Evolutionary conservation across 345 rosid species (phyloP).

Genomic region (Populus tremula): DNA sequence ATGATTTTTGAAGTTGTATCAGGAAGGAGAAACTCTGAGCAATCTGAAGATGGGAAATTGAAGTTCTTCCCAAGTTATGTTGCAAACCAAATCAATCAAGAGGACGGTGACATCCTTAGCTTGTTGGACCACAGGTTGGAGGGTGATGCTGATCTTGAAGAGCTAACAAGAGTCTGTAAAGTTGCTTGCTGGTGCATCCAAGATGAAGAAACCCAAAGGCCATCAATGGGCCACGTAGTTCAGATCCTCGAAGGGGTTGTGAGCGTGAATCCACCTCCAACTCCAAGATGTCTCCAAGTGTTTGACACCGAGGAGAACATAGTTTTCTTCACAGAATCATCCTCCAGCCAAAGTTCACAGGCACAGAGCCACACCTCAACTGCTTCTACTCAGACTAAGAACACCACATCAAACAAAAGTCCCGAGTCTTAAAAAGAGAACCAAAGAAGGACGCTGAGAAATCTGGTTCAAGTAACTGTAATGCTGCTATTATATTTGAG

Average conservation of each 20-base stretch:
- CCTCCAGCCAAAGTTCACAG: slow-evolving; percentile 39
- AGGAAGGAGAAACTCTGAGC: slow-evolving; percentile 71
- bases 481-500: not conserved
- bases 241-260: slow-evolving; percentile 74
- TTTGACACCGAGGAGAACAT: slow-evolving; percentile 34
- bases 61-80: slow-evolving; percentile 63
- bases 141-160: slow-evolving; percentile 46
- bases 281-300: slow-evolving; percentile 60
- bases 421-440: slow-evolving; percentile 11
- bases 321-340: slow-evolving; percentile 48
- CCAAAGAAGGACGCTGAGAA: not conserved
- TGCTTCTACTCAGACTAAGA: slow-evolving; percentile 32
- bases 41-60: slow-evolving; percentile 41
- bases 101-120: slow-evolving; percentile 38
- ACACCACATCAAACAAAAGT: slow-evolving; percentile 13
- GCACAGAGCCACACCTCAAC: slow-evolving; percentile 27
- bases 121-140: slow-evolving; percentile 54
- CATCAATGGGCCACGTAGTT: slow-evolving; percentile 79
- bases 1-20: slow-evolving; percentile 77
- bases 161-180: slow-evolving; percentile 57
- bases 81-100: slow-evolving; percentile 44
- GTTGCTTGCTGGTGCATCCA: slow-evolving; percentile 89
- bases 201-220: slow-evolving; percentile 71
- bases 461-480: not conserved
- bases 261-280: slow-evolving; percentile 54